Evolutionary conservation across 2,329 filamentous ascomycete genomes (phyloP), one percentile per base, ranked within the genome.

Genomic region (Colletotrichum orchidophilum): DNA sequence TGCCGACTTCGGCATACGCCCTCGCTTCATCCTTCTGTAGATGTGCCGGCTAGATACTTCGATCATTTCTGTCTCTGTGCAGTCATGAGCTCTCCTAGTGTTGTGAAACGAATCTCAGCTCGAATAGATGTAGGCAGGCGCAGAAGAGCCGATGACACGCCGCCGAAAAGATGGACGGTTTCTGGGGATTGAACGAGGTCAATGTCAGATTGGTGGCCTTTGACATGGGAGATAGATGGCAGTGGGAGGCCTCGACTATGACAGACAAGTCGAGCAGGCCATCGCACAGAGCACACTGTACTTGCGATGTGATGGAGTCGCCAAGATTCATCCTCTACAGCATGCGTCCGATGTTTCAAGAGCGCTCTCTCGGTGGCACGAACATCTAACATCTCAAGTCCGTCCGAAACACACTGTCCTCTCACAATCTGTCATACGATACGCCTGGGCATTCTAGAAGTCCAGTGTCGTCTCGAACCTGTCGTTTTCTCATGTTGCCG

Each of bases 391-490:
- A 62, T 67, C 46, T 31, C 35, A 12, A 39, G 26, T 57, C 39
- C 29, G 29, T 52, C 35, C 39, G 50, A 67, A 64, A 67, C 63
- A 61, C 24, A 31, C n/a, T 21, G n/a, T 24, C 13, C 26, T 39
- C 39, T 46, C 50, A 13, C 27, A 54, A 15, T 29, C 29, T 29
- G 33, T 39, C 61, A n/a, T 57, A 39, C 35, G 42, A 29, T 50
- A 42, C 52, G 59, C 12, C 24, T 21, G 42, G 13, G 12, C 29
- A 18, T 61, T 70, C 49, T 61, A 66, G 62, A 60, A 59, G n/a
- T 52, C 4, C 26, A 33, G 9, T 21, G 21, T 35, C 26, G 35
- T 7, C 9, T 31, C n/a, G 21, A 58, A 33, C 11, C 35, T 26
- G 54, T 27, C n/a, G 46, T 15, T 53, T 39, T 18, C 27, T 46